phyloP scores from a whole-genome alignment of 768 basidiomycete species.

The Kwoniella shandongensis region DNA sequence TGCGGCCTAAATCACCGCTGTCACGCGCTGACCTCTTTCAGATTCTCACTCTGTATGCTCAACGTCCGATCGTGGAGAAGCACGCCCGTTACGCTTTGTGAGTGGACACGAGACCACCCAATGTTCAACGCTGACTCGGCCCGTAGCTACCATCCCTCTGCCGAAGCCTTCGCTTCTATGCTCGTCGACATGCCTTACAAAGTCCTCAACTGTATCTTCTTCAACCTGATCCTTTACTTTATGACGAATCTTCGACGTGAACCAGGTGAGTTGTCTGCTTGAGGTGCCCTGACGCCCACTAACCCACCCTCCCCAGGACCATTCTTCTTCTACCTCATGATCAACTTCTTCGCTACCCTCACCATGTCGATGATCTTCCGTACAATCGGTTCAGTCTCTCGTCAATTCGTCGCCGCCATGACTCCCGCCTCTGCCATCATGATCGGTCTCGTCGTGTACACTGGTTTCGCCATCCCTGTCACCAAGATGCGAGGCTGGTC shows the following conservation, averaged over 20 bases:
- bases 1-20: not conserved
- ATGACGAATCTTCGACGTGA: conserved; percentile 56
- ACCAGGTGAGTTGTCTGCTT: conserved; percentile 59
- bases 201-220: conserved; percentile 40
- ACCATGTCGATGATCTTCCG: conserved; percentile 61
- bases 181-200: conserved; percentile 53
- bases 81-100: conserved; percentile 58
- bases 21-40: conserved; percentile 6
- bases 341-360: conserved; percentile 62
- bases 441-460: conserved; percentile 69
- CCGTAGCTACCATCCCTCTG: conserved; percentile 59
- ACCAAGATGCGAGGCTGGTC: conserved; percentile 54
- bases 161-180: conserved; percentile 52
- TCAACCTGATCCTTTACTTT: conserved; percentile 57
- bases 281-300: not conserved
- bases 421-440: conserved; percentile 66
- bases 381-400: conserved; percentile 65
- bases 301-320: conserved; percentile 29
- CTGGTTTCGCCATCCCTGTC: conserved; percentile 59
- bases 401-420: conserved; percentile 66
- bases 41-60: conserved; percentile 54
- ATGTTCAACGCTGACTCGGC: not conserved
- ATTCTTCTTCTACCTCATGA: conserved; percentile 58
- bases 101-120: no score
- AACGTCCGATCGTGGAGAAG: conserved; percentile 57